Evolutionary conservation across 2,329 filamentous ascomycete species (phyloP).

Genomic region (Clonostachys byssicola): DNA sequence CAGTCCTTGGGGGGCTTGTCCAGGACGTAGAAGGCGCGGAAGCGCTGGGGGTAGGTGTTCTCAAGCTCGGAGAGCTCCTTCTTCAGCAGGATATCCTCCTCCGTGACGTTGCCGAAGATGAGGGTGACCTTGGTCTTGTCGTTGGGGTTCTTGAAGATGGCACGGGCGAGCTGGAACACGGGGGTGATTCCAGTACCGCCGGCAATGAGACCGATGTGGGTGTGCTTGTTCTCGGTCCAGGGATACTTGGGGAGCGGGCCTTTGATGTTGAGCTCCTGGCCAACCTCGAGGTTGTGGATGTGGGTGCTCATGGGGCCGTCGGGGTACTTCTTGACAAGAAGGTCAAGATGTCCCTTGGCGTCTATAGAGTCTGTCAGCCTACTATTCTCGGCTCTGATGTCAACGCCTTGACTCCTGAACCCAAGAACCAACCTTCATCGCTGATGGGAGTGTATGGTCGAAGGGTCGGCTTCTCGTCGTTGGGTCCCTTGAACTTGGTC

Average conservation of each 20-base stretch:
- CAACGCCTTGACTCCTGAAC: neutral
- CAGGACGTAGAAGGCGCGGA: conserved; percentile 91
- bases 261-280: conserved; percentile 86
- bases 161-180: conserved; percentile 90
- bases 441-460: conserved; percentile 90
- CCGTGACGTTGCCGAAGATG: conserved; percentile 83
- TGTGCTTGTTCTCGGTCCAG: conserved; percentile 88
- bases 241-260: conserved; percentile 92
- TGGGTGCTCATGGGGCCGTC: conserved; percentile 89
- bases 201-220: conserved; percentile 82
- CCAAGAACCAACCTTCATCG: conserved; percentile 64
- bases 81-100: conserved; percentile 90
- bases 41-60: conserved; percentile 92
- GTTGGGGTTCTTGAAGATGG: conserved; percentile 92
- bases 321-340: conserved; percentile 89
- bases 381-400: neutral
- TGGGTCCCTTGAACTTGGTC: conserved; percentile 85
- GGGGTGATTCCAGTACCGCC: conserved; percentile 96
- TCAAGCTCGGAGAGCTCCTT: conserved; percentile 81
- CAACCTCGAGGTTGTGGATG: conserved; percentile 76
- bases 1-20: conserved; percentile 80
- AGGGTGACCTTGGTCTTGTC: conserved; percentile 98
- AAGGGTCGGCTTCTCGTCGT: conserved; percentile 79
- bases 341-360: conserved; percentile 74
- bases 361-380: conserved; percentile 38